Evolutionary conservation across 257 asterid genomes (phyloP), one percentile per base, ranked within the genome.

Genomic region (Parsonsia alboflavescens): DNA sequence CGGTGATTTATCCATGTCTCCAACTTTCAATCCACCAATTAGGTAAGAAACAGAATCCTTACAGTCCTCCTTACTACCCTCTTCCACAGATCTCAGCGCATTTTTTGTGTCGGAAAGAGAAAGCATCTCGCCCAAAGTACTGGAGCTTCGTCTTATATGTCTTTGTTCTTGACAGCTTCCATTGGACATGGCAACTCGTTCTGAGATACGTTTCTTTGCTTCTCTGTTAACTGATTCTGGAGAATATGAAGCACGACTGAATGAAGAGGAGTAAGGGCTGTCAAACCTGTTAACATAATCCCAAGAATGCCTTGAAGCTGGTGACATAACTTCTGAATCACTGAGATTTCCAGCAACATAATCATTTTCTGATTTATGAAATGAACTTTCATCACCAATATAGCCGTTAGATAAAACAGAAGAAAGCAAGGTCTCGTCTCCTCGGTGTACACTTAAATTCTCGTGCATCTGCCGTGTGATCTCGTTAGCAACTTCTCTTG

Each of bases 101-200:
- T 83, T 88, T 82, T 89, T 96, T 49, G 85, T 75, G 74, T 93
- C 98, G 19, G 97, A 96, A 77, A 96, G 97, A 48, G 99, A 93
- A 76, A 96, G 98, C 99, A 96, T 93, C 74, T 91, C 99, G 42
- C 98, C 99, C 84, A 96, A 85, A 39, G 99, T 93, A 76, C 90
- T 96, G 46, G 96, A 88, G 85, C 92, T 89, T 86, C 90, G 86
- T 30, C 84, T 73, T 39, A 84, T 75, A 70, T 71, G 89, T 78
- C 88, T 93, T 75, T 84, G 97, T 79, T 96, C 97, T 79, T 83
- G 91, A 80, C 78, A 83, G 75, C 76, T 81, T 70, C 92, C 97
- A 63, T 80, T 85, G 74, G 97, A 87, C 91, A 89, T 85, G 58
- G 97, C 97, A 96, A 96, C 93, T 79, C 99, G 88, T 82, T 96